These are phyloP conservation scores for Bertia moriformis DNA, from an alignment of 2,329 filamentous ascomycete species.

Conservation along the genomic window DNA sequence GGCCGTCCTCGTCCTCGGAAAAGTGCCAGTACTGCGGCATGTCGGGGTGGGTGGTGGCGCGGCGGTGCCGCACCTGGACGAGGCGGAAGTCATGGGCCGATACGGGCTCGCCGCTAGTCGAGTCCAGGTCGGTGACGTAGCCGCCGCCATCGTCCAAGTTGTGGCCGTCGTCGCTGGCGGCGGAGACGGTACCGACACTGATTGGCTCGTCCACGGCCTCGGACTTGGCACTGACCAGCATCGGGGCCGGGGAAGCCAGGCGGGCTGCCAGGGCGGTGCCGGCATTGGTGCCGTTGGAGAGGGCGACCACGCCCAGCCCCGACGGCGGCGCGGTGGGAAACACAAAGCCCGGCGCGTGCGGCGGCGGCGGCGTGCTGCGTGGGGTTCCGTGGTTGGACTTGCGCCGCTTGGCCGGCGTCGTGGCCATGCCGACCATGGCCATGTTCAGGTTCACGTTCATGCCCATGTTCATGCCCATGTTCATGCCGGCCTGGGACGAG, in stretches of 20 bases:
- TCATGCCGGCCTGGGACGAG: too few species aligned
- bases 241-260: neutral
- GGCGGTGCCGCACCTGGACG: conserved; percentile 32
- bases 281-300: too few species aligned
- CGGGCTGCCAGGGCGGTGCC: too few species aligned
- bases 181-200: conserved; percentile 5
- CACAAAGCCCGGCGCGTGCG: neutral
- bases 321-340: neutral
- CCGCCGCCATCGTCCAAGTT: too few species aligned
- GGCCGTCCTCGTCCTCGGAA: conserved; percentile 9
- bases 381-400: neutral
- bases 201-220: neutral
- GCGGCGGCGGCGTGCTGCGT: neutral
- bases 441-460: too few species aligned
- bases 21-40: conserved; percentile 42
- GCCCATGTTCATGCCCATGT: too few species aligned
- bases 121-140: conserved; percentile 37
- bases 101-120: conserved; percentile 27
- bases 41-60: conserved; percentile 26
- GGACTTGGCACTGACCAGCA: too few species aligned
- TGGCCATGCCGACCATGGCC: neutral
- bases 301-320: too few species aligned
- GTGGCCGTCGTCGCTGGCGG: conserved; percentile 23
- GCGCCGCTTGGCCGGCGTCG: neutral
- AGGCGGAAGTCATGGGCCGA: conserved; percentile 33